Evolutionary conservation across 768 basidiomycete species (phyloP), one percentile per base, ranked within the genome.

Genomic region (Paxillus rubicundulus): DNA sequence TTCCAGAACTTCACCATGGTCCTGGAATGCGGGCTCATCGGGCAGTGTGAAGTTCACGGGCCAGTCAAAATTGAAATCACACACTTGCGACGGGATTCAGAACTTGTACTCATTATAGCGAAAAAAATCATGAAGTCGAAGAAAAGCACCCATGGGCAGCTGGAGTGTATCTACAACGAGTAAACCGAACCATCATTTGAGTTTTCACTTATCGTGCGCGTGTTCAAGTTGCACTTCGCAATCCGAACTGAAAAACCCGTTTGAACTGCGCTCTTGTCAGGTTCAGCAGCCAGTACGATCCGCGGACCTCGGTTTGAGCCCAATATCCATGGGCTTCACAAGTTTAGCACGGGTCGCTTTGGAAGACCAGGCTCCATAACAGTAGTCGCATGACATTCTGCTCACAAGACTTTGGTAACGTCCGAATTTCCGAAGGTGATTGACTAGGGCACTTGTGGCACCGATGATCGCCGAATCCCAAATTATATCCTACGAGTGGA

Each of bases 351-450:
- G 24, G 24, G 24, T 24, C 24, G 24, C 24, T 24, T 24, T 24
- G 24, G 24, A 24, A 24, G 24, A 24, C 24, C 24, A 24, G 24
- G 6, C n/a, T n/a, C 24, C 24, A 24, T 24, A 24, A 24, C 24
- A 24, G 24, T 24, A 24, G 24, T 44, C 27, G 42, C 42, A 27
- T 10, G 16, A 6, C 20, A n/a, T 2, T 9, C n/a, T 17, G 18
- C 13, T 14, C 9, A 42, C 9, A 8, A 24, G 24, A 24, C 24
- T 24, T 6, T 24, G 24, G 12, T 18, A 3, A 45, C 17, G 28
- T 30, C 45, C 41, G 37, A 57, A 44, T 16, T 32, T 43, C 36
- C 27, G 30, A 36, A 37, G 49, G 51, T 53, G 53, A 60, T 60
- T 52, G 34, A 21, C 44, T 52, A 57, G 57, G 55, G 28, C 10